Evolutionary conservation across 768 basidiomycete genomes (phyloP).

Genomic region (Trametes maxima): DNA sequence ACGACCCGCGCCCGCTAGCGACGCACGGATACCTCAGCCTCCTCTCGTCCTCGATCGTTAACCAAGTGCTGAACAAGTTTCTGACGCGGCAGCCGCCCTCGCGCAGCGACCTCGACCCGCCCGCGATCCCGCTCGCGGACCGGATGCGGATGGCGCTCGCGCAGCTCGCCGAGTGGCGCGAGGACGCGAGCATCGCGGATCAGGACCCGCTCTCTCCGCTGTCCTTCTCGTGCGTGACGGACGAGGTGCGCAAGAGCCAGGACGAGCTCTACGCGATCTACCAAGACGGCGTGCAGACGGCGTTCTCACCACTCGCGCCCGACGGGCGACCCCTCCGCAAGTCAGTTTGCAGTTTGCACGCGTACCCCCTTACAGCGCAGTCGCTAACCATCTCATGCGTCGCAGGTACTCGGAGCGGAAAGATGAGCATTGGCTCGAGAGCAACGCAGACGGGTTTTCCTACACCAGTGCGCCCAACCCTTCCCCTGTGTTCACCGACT

Average conservation of each 20-base stretch:
- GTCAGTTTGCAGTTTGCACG: slow-evolving; percentile 49
- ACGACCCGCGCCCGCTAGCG: slow-evolving; percentile 3
- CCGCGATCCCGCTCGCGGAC: slow-evolving; percentile 40
- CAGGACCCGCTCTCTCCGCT: slow-evolving; percentile 62
- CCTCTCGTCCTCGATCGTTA: slow-evolving; percentile 58
- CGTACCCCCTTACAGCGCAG: background rate
- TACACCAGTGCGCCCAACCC: slow-evolving; percentile 45
- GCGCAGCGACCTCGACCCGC: slow-evolving; percentile 50
- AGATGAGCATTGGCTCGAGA: slow-evolving; percentile 63
- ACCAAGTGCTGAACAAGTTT: slow-evolving; percentile 66
- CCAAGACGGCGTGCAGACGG: slow-evolving; percentile 43
- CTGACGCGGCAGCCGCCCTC: slow-evolving; percentile 53
- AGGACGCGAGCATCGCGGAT: slow-evolving; percentile 45
- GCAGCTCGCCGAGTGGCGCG: slow-evolving; percentile 53
- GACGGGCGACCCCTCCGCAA: slow-evolving; percentile 65
- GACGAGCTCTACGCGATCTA: slow-evolving; percentile 50
- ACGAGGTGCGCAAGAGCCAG: slow-evolving; percentile 55
- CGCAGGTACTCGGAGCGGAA: slow-evolving; percentile 58
- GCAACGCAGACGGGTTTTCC: slow-evolving; percentile 56
- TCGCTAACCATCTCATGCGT: background rate
- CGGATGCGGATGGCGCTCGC: slow-evolving; percentile 59
- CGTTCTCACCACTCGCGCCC: slow-evolving; percentile 58
- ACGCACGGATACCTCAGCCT: slow-evolving; percentile 55
- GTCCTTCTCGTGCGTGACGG: slow-evolving; percentile 66
- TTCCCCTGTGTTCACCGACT: background rate